Evolutionary conservation across 1,284 basidiomycete species (phyloP), one percentile per base, ranked within the genome.

Genomic region (Phellinidium pouzarii): DNA sequence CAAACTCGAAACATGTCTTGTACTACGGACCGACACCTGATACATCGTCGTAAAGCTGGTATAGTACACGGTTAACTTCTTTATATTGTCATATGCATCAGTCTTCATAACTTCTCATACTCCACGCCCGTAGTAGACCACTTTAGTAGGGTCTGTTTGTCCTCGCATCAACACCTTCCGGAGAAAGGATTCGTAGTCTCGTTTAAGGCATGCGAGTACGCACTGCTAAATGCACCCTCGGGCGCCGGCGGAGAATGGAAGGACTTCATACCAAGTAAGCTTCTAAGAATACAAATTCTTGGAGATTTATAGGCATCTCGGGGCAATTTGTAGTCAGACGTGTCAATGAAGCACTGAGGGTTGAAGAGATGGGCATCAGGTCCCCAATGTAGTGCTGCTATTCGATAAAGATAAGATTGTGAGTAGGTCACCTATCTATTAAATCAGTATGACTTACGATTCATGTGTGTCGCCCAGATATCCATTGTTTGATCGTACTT

Each of bases 341-440:
- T 68, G 43, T 75, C 73, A 26, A 79, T 64, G 66, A 77, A 79
- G 0, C 75, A 68, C 51, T 78, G 74, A 1, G 72, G 74, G 29
- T 62, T 68, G 63, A 72, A 76, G 23, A 66, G 63, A 23, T 65
- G 61, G 0, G 65, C 65, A 45, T 79, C 77, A 2, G 55, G 45
- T 12, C 77, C 75, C 71, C 73, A 80, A 26, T 66, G 59, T 23
- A 71, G 38, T 9, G 67, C 67, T 68, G 44, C 11, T 40, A 31
- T 31, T 6, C 29, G 29, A 31, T 40, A 2, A 40, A n/a, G n/a
- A 19, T 17, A 20, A 6, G 47, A 14, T 29, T 29, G 29, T 20
- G 25, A 9, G 6, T 38, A 23, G n/a, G 2, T 22, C 3, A 4
- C 29, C 9, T 26, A 26, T 20, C 1, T 14, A 38, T 37, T 40